Evolutionary conservation across 257 asterid genomes (phyloP), one percentile per base, ranked within the genome.

Genomic region (Rubia yunnanensis): DNA sequence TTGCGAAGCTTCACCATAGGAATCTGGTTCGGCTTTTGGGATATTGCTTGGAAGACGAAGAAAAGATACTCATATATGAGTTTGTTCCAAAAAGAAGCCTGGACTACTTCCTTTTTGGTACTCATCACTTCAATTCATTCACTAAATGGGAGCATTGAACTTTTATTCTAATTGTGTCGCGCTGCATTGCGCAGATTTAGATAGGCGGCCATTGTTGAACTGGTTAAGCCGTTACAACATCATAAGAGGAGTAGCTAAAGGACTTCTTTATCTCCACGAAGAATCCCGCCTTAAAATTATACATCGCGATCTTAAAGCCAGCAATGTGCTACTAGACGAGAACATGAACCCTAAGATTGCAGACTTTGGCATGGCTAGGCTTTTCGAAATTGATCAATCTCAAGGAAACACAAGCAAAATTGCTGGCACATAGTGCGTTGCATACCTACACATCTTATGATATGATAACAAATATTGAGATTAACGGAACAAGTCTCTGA

Each of bases 1-100:
- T 76, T 28, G 72, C 75, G 7, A 76, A 63, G 55, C 75, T 77
- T 60, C 70, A 77, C 56, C 81, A 72, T 24, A 72, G 67, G 20
- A 65, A 68, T 60, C 60, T 73, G 17, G 73, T 69, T 59, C 68
- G 65, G 23, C 73, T 73, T 2, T 1, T 73, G 34, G 81, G 81
- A 27, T 77, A n/a, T 34, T 77, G 73, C 59, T 63, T 72, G 3
- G 61, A 65, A 20, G 68, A 55, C 55, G 59, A 53, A 13, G 78
- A 77, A 72, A 77, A 70, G 68, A 38, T 73, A 14, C 78, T 77
- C 6, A 41, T 77, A n/a, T 73, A 77, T 56, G 81, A 77, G 60
- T 70, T 15, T 41, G 73, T 77, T 14, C 63, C 70, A 5, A 67
- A 76, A 4, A 60, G 41, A 54, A 72, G 80, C 30, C 74, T 71